Conservation (phyloP, 1,284 basidiomycete genomes). For the Boletellus deceptivus region DNA sequence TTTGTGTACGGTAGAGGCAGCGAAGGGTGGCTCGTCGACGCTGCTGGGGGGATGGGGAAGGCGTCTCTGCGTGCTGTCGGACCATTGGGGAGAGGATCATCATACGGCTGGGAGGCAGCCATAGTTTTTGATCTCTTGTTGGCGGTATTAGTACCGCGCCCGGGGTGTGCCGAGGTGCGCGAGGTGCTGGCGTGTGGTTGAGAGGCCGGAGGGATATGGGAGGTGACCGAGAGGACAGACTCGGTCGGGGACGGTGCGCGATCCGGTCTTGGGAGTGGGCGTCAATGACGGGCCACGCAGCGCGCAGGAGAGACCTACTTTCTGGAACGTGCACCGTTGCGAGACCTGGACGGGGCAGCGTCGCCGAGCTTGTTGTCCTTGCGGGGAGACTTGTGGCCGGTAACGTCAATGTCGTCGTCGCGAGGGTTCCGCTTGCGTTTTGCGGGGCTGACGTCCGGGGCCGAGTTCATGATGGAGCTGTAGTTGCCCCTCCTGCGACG, state of each 20-base stretch:
- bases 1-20: slow-evolving; percentile 40
- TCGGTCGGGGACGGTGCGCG: slow-evolving; percentile 69
- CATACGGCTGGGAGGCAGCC: slow-evolving; percentile 27
- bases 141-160: slow-evolving; percentile 31
- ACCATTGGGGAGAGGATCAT: slow-evolving; percentile 27
- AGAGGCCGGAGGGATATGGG: slow-evolving; percentile 42
- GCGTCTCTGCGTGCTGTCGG: slow-evolving; percentile 31
- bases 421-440: slow-evolving; percentile 58
- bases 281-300: slow-evolving; percentile 10
- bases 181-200: slow-evolving; percentile 31
- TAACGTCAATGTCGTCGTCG: slow-evolving; percentile 59
- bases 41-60: slow-evolving; percentile 38
- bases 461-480: slow-evolving; percentile 48
- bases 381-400: slow-evolving; percentile 39
- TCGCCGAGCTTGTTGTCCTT: slow-evolving; percentile 45
- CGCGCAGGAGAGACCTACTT: slow-evolving; percentile 45
- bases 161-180: slow-evolving; percentile 32
- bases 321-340: slow-evolving; percentile 53
- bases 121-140: slow-evolving; percentile 38
- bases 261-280: slow-evolving; percentile 43
- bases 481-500: slow-evolving; percentile 52
- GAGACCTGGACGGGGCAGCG: slow-evolving; percentile 38
- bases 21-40: slow-evolving; percentile 41
- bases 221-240: slow-evolving; percentile 65
- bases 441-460: slow-evolving; percentile 48